phyloP scores from a whole-genome alignment of 371 early-diverging fungal species.

The Mucor circinelloides region DNA sequence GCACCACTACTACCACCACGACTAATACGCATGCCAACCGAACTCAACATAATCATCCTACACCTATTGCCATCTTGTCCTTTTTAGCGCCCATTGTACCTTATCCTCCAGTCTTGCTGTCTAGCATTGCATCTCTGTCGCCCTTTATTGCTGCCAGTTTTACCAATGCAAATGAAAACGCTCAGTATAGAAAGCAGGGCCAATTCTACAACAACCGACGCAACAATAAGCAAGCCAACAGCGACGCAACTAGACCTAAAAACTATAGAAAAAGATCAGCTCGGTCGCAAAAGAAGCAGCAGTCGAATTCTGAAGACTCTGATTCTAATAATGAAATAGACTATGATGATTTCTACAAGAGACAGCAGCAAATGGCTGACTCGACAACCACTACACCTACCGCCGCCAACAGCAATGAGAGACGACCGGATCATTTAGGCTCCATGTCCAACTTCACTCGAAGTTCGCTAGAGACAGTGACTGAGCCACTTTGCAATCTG shows the following conservation, averaged over 20 bases:
- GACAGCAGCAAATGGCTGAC: not conserved
- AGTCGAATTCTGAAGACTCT: not conserved
- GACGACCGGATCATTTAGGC: constrained; percentile 27
- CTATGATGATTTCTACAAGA: not conserved
- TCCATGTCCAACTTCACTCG: constrained; percentile 32
- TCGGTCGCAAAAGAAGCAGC: constrained; percentile 2
- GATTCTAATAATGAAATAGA: not conserved
- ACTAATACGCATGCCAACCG: not conserved
- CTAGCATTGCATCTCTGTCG: constrained; percentile 46
- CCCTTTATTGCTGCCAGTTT: constrained; percentile 60
- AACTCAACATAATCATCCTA: constrained; percentile 29
- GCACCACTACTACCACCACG: not conserved
- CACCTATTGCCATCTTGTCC: constrained; percentile 64
- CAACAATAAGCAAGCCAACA: not conserved
- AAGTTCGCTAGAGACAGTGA: constrained; percentile 40
- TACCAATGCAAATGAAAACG: constrained; percentile 38
- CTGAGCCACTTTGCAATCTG: constrained; percentile 12
- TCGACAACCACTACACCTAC: constrained; percentile 19
- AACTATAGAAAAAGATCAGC: constrained; percentile 9
- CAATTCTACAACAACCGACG: constrained; percentile 11
- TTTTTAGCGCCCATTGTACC: constrained; percentile 64
- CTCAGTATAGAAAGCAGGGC: constrained; percentile 18
- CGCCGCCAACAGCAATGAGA: not conserved
- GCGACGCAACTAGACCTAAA: constrained; percentile 6
- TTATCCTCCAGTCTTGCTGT: constrained; percentile 56